Conservation (phyloP, 768 basidiomycete genomes). For the Calocybe indica region DNA sequence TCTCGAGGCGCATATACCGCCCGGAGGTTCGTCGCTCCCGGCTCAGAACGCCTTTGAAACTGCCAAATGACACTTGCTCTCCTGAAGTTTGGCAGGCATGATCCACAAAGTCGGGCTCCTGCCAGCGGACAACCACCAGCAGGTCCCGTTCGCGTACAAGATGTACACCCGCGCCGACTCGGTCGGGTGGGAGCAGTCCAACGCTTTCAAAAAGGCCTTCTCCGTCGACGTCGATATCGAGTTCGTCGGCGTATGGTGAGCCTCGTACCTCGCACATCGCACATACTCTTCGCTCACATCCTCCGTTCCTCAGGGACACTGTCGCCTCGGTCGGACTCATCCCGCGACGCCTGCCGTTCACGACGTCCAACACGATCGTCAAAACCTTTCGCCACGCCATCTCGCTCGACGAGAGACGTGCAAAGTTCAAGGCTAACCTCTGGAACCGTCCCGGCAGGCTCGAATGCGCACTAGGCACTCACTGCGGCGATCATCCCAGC, state of each 20-base stretch:
- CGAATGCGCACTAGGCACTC: too few species aligned
- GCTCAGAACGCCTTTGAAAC: too few species aligned
- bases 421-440: slow-evolving; percentile 52
- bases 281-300: neutral
- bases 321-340: slow-evolving; percentile 59
- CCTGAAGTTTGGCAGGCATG: slow-evolving; percentile 41
- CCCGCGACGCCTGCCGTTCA: slow-evolving; percentile 50
- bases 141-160: slow-evolving; percentile 59
- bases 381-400: slow-evolving; percentile 59
- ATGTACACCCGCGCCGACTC: slow-evolving; percentile 52
- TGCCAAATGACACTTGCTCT: neutral
- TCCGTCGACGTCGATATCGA: slow-evolving; percentile 48
- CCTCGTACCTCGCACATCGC: neutral
- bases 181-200: slow-evolving; percentile 40
- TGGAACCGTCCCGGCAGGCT: slow-evolving; percentile 35
- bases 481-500: neutral
- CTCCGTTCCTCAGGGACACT: slow-evolving; percentile 44
- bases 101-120: slow-evolving; percentile 46
- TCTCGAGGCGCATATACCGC: slow-evolving; percentile 65
- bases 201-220: slow-evolving; percentile 52
- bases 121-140: slow-evolving; percentile 42
- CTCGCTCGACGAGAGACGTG: slow-evolving; percentile 56
- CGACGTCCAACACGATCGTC: slow-evolving; percentile 48
- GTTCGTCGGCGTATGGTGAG: slow-evolving; percentile 54
- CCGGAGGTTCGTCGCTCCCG: slow-evolving; percentile 23